Base-by-base conservation (phyloP, 1,139 yeast genomes). In the Protomyces inouyei region DNA sequence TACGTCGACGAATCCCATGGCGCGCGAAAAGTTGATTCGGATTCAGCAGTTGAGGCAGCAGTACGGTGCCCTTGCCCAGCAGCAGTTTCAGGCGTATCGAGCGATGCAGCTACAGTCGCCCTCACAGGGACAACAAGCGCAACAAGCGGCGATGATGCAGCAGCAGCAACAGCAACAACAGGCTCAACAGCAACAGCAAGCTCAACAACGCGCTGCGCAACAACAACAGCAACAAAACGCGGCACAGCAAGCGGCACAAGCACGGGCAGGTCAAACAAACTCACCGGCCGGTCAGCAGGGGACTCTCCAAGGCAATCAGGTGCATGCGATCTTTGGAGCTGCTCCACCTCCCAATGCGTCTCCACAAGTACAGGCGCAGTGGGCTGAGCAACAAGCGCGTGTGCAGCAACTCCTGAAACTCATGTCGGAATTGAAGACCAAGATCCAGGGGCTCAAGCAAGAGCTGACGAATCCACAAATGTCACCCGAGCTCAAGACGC, bases 331-430 rank as follows among this genome's bases (percentile, higher is more conserved):
- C 16, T 52, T 59, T 43, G 63, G 63, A 5, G 57, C 43, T 6
- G 52, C 63, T 9, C 63, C 63, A 4, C 52, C 52, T 12, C 32
- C 57, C 14, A 53, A 53, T 16, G 63, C 63, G 10, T 38, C 63
- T 25, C 65, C 57, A 16, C 61, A 56, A 21, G 52, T 57, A 52
- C 61, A 51, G 28, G 52, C 51, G 35, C 68, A 65, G 35, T 65
- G 64, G 60, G 61, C 38, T 45, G 64, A 61, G 21, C 61, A 45
- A 37, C 66, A 65, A 36, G 66, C 55, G 21, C 60, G 63, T 21
- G 55, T 37, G 3, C 64, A 56, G 53, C 53, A 48, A 6, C 61
- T 61, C 16, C 48, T 59, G 25, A 53, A 55, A 21, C 52, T 43
- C 21, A 55, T 52, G 57, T 36, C 54, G 6, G 63, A 61, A 43